These are phyloP conservation scores for Podila verticillata DNA, from an alignment of 192 early-diverging fungal species.

Conservation along the genomic window DNA sequence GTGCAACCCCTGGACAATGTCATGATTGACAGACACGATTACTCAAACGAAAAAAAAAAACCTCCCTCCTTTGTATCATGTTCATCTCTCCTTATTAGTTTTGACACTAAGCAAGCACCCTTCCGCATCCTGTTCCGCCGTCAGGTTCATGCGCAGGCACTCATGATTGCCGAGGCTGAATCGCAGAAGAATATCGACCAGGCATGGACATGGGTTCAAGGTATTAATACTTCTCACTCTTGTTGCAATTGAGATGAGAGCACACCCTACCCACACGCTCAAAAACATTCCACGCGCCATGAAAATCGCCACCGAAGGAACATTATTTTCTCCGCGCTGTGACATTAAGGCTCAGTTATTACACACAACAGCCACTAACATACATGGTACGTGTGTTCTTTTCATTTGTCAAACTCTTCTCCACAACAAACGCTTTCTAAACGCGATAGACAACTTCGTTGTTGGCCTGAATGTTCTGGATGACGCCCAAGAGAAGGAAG, in stretches of 20 bases:
- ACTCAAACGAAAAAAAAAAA: too few relatives aligned
- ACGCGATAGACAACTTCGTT: slow-evolving; percentile 83
- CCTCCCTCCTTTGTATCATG: too few relatives aligned
- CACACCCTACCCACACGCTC: not conserved
- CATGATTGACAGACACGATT: too few relatives aligned
- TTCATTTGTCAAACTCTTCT: not conserved
- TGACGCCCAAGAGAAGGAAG: slow-evolving; percentile 80
- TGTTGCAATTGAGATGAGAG: not conserved
- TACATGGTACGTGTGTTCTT: not conserved
- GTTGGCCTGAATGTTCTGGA: slow-evolving; percentile 78
- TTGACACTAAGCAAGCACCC: slow-evolving; percentile 93
- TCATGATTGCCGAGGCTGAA: slow-evolving; percentile 89
- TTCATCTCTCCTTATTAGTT: slow-evolving; percentile 47
- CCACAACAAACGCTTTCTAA: too few relatives aligned
- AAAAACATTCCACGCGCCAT: not conserved
- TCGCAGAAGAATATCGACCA: slow-evolving; percentile 81
- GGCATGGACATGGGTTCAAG: slow-evolving; percentile 92
- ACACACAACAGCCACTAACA: not conserved
- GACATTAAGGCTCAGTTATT: not conserved
- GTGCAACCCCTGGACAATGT: too few relatives aligned
- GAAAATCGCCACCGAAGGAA: not conserved
- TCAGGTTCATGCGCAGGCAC: slow-evolving; percentile 61
- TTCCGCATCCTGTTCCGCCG: slow-evolving; percentile 87
- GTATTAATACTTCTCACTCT: slow-evolving; percentile 36
- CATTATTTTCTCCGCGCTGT: not conserved